Conservation (phyloP, 305 asterid genomes). For the Lippia alba region DNA sequence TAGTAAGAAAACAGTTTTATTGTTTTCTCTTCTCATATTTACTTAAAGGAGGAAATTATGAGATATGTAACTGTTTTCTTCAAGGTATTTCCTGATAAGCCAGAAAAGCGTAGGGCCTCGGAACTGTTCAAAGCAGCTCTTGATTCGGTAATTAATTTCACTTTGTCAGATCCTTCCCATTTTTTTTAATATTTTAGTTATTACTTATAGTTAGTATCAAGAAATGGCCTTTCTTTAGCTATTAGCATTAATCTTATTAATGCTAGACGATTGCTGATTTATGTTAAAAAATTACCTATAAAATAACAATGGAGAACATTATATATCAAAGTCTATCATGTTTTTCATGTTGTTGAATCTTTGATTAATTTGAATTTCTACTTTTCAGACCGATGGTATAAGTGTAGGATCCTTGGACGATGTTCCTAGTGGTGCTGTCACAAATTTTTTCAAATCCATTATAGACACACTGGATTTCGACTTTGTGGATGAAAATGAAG, state of each 20-base stretch:
- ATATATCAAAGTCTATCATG: not conserved
- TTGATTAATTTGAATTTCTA: conserved; percentile 19
- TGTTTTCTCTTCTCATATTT: conserved; percentile 16
- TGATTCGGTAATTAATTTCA: conserved; percentile 67
- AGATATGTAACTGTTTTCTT: conserved; percentile 29
- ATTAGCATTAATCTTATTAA: conserved; percentile 13
- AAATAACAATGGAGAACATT: conserved; percentile 1
- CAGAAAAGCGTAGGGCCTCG: conserved; percentile 93
- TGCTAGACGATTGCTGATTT: conserved; percentile 16
- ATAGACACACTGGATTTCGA: conserved; percentile 88
- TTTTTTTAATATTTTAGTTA: not conserved
- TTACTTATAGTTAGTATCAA: not conserved
- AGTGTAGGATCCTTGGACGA: conserved; percentile 88
- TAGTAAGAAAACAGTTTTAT: conserved; percentile 55
- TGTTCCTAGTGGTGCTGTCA: conserved; percentile 86
- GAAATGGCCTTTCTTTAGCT: not conserved
- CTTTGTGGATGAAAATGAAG: conserved; percentile 95
- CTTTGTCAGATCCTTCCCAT: conserved; percentile 19
- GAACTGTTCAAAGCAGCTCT: conserved; percentile 83
- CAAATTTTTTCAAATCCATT: conserved; percentile 77
- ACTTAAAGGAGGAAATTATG: conserved; percentile 26
- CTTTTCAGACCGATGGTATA: conserved; percentile 79
- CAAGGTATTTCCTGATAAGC: conserved; percentile 96
- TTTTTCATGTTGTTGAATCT: conserved; percentile 3
- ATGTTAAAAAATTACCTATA: not conserved